Percentiles rank a stretch among this genome's conserved stretches.
These are phyloP conservation scores for Oryza glumipatula DNA, from an alignment of 176 grass and related monocot species.

Conservation along the genomic window DNA sequence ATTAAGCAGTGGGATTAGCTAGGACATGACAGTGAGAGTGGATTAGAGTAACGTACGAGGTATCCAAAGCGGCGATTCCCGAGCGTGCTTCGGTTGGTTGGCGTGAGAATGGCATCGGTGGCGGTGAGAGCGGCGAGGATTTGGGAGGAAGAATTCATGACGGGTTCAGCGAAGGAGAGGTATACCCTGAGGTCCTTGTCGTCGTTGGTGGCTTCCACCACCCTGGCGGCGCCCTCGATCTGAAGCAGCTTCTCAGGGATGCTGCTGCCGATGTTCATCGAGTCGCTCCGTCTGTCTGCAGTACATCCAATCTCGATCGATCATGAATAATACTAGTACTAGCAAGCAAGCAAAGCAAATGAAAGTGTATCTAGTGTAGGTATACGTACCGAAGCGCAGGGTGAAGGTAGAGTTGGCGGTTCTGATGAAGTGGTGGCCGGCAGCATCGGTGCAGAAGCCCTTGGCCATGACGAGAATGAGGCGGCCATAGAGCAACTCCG, in stretches of 20 bases:
- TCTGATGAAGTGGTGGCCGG: constrained; percentile 74
- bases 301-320: background rate
- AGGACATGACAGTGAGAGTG: no score
- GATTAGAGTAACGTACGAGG: constrained; percentile 51
- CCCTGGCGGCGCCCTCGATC: constrained; percentile 65
- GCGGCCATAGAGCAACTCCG: constrained; percentile 64
- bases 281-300: constrained; percentile 68
- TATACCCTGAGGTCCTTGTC: constrained; percentile 53
- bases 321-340: no score
- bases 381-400: constrained; percentile 68
- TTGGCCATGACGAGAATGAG: constrained; percentile 76
- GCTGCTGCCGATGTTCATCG: constrained; percentile 58
- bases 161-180: constrained; percentile 73
- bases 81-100: constrained; percentile 63
- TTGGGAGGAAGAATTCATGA: constrained; percentile 74
- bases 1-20: no score
- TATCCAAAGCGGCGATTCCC: constrained; percentile 81
- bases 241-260: constrained; percentile 61
- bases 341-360: no score
- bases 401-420: constrained; percentile 77
- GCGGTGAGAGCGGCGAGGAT: constrained; percentile 55
- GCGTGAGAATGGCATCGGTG: constrained; percentile 53
- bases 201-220: constrained; percentile 74
- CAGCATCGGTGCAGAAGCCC: constrained; percentile 70
- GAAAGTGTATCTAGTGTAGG: background rate